These are phyloP conservation scores for Penicillium antarcticum DNA, from an alignment of 495 filamentous ascomycete species.

Conservation along the genomic window DNA sequence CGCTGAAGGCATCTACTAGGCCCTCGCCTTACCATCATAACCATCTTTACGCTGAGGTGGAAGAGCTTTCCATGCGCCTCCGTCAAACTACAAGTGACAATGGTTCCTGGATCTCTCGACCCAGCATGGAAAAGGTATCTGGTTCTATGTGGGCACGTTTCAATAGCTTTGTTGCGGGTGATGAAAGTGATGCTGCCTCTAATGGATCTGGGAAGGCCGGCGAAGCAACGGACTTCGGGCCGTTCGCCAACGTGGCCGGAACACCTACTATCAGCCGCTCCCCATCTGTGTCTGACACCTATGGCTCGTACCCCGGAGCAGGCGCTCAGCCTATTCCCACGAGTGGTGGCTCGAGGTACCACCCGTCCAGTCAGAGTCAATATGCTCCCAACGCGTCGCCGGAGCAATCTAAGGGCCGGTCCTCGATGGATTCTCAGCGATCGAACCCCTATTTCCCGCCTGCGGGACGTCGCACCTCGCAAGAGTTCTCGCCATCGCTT, in stretches of 20 bases:
- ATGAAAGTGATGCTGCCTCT: constrained; percentile 66
- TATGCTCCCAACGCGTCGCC: constrained; percentile 48
- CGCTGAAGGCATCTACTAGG: constrained; percentile 78
- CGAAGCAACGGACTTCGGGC: constrained; percentile 58
- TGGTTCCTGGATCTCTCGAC: constrained; percentile 80
- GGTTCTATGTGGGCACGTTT: constrained; percentile 84
- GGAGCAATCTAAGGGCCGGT: constrained; percentile 43
- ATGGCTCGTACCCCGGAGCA: constrained; percentile 53
- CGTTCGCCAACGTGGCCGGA: constrained; percentile 75
- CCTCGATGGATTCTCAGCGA: constrained; percentile 47
- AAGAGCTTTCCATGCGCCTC: constrained; percentile 78
- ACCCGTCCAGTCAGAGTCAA: constrained; percentile 49
- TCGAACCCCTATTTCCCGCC: constrained; percentile 30
- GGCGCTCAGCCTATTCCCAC: constrained; percentile 35
- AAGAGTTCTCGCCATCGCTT: constrained; percentile 35
- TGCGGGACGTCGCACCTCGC: constrained; percentile 36
- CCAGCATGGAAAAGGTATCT: constrained; percentile 92
- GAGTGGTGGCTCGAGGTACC: constrained; percentile 58
- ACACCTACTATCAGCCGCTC: constrained; percentile 82
- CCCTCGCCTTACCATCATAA: constrained; percentile 80
- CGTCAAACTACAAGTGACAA: constrained; percentile 77
- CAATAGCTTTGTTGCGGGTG: constrained; percentile 91
- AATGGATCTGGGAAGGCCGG: constrained; percentile 55
- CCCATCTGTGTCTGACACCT: constrained; percentile 73
- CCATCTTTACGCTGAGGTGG: constrained; percentile 66